These are phyloP conservation scores for Trichoderma atroviride DNA, from an alignment of 2,329 filamentous ascomycete genomes.

Conservation along the genomic window DNA sequence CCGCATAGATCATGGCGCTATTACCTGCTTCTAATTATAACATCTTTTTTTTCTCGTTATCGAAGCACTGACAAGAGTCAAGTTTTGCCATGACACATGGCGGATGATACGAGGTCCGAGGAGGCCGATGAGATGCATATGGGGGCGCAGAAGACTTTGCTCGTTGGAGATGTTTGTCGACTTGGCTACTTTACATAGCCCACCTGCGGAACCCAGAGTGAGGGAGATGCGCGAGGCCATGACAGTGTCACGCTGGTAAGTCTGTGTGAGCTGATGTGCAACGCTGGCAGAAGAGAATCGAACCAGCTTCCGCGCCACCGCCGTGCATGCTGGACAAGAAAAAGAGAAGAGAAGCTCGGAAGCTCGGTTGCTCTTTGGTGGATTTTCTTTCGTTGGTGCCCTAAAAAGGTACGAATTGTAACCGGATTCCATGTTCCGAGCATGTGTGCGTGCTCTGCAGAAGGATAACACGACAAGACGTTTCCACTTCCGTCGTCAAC, in stretches of 20 bases:
- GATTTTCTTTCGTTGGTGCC: not conserved
- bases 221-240: not conserved
- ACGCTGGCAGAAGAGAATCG: slow-evolving; percentile 6
- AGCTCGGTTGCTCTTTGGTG: not conserved
- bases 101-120: slow-evolving; percentile 2
- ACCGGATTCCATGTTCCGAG: not conserved
- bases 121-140: not conserved
- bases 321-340: not conserved
- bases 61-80: not conserved
- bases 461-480: not conserved
- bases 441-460: not conserved
- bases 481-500: slow-evolving; percentile 4
- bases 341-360: not conserved
- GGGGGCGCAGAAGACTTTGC: not conserved
- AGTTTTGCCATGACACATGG: not conserved
- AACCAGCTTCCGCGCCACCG: slow-evolving; percentile 19
- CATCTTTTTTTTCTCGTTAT: not conserved
- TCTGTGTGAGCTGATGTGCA: slow-evolving; percentile 24
- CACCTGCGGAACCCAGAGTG: not conserved
- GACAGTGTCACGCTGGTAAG: slow-evolving; percentile 5
- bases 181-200: not conserved
- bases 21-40: not conserved
- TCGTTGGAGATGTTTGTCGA: not conserved
- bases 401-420: not conserved
- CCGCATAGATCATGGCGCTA: not conserved